Conservation (phyloP, 2,329 filamentous ascomycete genomes). For the Drechslerella dactyloides region DNA sequence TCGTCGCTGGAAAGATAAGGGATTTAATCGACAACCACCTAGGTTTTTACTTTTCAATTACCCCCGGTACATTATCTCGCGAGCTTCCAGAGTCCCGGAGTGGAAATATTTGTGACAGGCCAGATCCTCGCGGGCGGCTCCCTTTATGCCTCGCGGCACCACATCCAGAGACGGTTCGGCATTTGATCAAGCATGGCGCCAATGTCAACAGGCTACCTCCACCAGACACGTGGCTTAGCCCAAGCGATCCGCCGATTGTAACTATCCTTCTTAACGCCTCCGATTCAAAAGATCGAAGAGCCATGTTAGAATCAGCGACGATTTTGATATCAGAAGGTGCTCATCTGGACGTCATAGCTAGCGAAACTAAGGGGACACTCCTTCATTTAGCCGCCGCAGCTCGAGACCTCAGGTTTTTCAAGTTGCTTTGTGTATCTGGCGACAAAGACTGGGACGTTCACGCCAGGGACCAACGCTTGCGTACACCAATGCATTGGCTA, state of each 20-base stretch:
- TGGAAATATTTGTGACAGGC: not conserved
- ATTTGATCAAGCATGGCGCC: constrained; percentile 17
- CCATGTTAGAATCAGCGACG: not conserved
- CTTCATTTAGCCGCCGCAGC: constrained; percentile 15
- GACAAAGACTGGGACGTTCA: constrained; percentile 18
- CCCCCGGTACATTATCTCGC: not conserved
- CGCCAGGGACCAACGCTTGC: not conserved
- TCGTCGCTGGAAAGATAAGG: too few relatives aligned
- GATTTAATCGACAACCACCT: too few relatives aligned
- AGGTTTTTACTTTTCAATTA: too few relatives aligned
- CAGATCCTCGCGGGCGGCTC: not conserved
- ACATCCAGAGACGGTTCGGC: not conserved
- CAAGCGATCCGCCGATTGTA: too few relatives aligned
- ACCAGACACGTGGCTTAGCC: not conserved
- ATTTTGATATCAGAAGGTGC: constrained; percentile 21
- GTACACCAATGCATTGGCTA: constrained; percentile 21
- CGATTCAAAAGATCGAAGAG: not conserved
- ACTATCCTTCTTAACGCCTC: not conserved
- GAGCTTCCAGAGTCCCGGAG: not conserved
- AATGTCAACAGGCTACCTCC: constrained; percentile 8
- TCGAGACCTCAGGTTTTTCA: constrained; percentile 25
- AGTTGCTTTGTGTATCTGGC: constrained; percentile 17
- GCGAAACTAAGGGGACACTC: not conserved
- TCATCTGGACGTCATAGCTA: not conserved
- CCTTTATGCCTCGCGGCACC: not conserved